Evolutionary conservation across 1,284 basidiomycete genomes (phyloP), one percentile per base, ranked within the genome.

Genomic region (Laetiporus sulphureus): DNA sequence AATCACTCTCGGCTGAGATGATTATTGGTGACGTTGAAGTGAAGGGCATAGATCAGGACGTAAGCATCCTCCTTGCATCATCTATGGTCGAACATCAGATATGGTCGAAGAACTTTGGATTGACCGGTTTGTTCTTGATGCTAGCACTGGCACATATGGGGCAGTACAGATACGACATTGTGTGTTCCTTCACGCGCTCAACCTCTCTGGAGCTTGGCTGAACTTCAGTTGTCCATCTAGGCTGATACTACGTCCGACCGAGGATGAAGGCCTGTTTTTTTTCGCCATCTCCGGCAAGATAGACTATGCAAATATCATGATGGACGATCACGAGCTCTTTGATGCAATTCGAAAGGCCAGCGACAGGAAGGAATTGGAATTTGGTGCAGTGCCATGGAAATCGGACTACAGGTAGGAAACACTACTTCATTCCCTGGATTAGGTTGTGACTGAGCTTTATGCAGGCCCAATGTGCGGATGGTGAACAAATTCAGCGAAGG

Each of bases 391-490:
- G n/a, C 33, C 22, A 16, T 42, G 30, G 32, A 33, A 45, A 13
- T 38, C 46, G 5, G 38, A 43, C 3, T 50, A 31, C 27, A 39
- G 38, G 49, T 48, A 33, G 18, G 15, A 8, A 7, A 16, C 15
- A 33, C 32, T 19, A n/a, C 32, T 12, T 7, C 10, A 19, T 33
- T 12, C 32, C 7, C 15, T 7, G 15, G 18, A 19, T 36, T 24
- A 11, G 11, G 6, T 20, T 36, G 25, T 8, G 11, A n/a, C 22
- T 47, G 43, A 7, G 4, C n/a, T 7, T 25, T 4, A 16, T 36
- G 6, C 21, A 68, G 67, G 23, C 59, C 63, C 0, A 68, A 65
- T 45, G 60, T 67, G 32, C 51, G 65, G 2, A 63, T 66, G 59
- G 60, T 61, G 2, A 54, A 64, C 27, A 57, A 58, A 36, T 62